Base-by-base conservation (phyloP, 352 stramenopile genomes). In the Elongisporangium prolatum region DNA sequence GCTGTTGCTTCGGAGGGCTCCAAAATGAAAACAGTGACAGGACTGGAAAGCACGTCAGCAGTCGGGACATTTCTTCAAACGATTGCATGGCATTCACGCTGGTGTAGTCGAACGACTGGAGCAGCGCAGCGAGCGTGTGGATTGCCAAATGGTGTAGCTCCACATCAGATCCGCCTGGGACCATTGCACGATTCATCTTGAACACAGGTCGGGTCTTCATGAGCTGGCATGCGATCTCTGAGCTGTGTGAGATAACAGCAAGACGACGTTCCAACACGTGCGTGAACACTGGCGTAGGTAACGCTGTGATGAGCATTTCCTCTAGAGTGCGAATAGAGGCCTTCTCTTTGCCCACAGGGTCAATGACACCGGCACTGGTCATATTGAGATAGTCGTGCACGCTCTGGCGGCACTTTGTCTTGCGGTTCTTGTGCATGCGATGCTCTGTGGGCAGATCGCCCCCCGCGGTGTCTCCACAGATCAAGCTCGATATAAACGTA, bases 1-100 rank as follows among this genome's bases (percentile, higher is more conserved):
- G 82, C 11, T 68, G 63, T 24, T 75, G 79, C 48, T 84, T 87
- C n/a, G 60, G 71, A 7, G 86, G 86, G 48, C 84, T 93, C 86
- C 86, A 96, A 57, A 91, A 96, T 17, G 84, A 80, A 54, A 88
- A 93, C 40, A 96, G 56, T 48, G 86, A 94, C 13, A 96, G 64
- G 48, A 75, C 69, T 0, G 84, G 84, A 22, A 94, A 93, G 67
- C 65, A 86, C 22, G 63, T 68, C n/a, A 96, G 65, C 24, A 96
- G 57, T n/a, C 81, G 74, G 8, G 80, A 72, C 54, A 96, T 71
- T 51, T 96, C 86, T 63, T 92, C 50, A 56, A 96, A 94, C 2
- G 84, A 72, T n/a, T 70, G 65, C 13, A 83, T 59, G 1, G 84
- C 78, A 5, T 75, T 61, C 17, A 62, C 54, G n/a, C 60, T 74